These are phyloP conservation scores for Vicia faba DNA, from an alignment of 306 rosid genomes.

Conservation along the genomic window DNA sequence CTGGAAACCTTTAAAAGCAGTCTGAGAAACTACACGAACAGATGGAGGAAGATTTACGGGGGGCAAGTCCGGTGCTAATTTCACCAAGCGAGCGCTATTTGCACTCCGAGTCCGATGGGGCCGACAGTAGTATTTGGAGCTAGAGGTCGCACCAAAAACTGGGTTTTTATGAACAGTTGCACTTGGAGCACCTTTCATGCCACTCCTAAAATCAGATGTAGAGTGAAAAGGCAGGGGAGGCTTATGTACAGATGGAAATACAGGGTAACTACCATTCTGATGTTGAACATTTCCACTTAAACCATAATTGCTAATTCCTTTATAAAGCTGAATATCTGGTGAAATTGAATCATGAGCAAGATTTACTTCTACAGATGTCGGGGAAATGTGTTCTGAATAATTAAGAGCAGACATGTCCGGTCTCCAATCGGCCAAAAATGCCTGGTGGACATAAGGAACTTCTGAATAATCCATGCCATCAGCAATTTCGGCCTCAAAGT, in stretches of 20 bases:
- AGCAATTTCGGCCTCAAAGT: conserved; percentile 54
- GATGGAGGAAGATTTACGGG: conserved; percentile 95
- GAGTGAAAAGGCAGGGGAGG: conserved; percentile 48
- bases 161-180: conserved; percentile 44
- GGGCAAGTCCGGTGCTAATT: conserved; percentile 87
- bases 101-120: conserved; percentile 61
- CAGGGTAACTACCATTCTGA: conserved; percentile 46
- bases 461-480: conserved; percentile 57
- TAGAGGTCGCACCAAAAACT: conserved; percentile 42
- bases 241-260: conserved; percentile 46
- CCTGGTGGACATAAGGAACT: conserved; percentile 73
- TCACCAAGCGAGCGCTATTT: conserved; percentile 60
- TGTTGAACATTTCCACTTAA: conserved; percentile 46
- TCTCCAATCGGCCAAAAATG: conserved; percentile 89
- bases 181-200: conserved; percentile 44
- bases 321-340: conserved; percentile 40
- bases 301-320: conserved; percentile 39
- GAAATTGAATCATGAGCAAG: conserved; percentile 42
- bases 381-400: conserved; percentile 45
- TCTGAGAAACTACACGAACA: conserved; percentile 81
- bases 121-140: conserved; percentile 50
- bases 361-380: conserved; percentile 50
- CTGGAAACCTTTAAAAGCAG: conserved; percentile 63
- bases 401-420: conserved; percentile 47
- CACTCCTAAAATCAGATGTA: conserved; percentile 43